Base-by-base conservation (phyloP, 169 alveolate genomes). In the Plasmodium knowlesi region DNA sequence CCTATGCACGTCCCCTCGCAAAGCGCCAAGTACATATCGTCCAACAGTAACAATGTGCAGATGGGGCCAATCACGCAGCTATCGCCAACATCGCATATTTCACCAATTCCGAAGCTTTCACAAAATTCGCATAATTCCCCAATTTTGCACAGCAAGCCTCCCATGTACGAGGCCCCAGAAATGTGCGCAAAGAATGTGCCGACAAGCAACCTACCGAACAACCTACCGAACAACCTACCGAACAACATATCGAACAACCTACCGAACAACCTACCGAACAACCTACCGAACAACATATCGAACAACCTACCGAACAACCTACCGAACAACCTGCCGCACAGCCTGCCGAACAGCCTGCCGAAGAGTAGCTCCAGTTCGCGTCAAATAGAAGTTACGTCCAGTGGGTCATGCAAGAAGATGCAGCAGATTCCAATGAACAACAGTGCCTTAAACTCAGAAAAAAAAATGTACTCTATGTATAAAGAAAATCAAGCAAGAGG, bases 401-500 rank as follows among this genome's bases (percentile, higher is more conserved):
- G 71, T 34, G 50, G 46, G 50, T 54, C 83, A 61, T 9, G 71
- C n/a, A 79, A 79, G 73, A 53, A 30, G 25, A n/a, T 89, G 50
- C 83, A 30, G 43, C 25, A 73, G 16, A 50, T 50, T 70, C 25
- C 93, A n/a, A 32, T 86, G 61, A 74, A 53, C 50, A 89, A 61
- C 78, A 79, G n/a, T 79, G 50, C 30, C 19, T 41, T 89, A 79
- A 89, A 10, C 39, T 10, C 71, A 22, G 94, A 89, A 37, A 78
- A 89, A 34, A 89, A 89, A 41, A n/a, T 41, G 43, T 89, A 57
- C 72, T 78, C 89, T 28, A 80, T 37, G 83, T 79, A 61, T 89
- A 28, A 79, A 34, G 89, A 80, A 89, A 67, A 89, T 79, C 86
- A 70, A 41, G 83, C 43, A 79, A 71, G 82, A 39, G 37, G 32